Conservation (phyloP, 1,139 yeast species). For the Saccharomycopsis crataegensis region DNA sequence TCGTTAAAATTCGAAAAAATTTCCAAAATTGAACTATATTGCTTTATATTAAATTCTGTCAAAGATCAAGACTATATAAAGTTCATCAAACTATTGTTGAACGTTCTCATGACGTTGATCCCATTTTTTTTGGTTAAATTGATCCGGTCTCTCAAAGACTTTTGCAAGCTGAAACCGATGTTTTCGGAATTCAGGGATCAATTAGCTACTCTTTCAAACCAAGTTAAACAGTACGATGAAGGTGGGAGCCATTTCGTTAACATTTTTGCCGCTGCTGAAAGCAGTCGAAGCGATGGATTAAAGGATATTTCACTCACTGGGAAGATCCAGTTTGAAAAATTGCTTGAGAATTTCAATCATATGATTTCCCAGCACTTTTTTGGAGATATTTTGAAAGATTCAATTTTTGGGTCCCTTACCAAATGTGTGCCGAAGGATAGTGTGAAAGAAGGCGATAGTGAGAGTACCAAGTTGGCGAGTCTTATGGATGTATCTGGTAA, state of each 20-base stretch:
- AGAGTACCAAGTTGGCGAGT: neutral
- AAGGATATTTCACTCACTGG: conserved; percentile 18
- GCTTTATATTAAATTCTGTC: neutral
- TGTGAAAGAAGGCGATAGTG: neutral
- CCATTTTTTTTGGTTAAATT: conserved; percentile 8
- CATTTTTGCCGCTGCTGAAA: neutral
- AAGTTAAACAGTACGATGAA: conserved; percentile 1
- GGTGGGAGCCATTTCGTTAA: neutral
- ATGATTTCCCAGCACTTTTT: neutral
- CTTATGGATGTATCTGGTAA: neutral
- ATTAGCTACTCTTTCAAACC: too few species aligned
- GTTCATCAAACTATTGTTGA: conserved; percentile 1
- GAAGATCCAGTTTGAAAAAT: conserved; percentile 23
- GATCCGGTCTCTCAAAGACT: neutral
- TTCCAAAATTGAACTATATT: conserved; percentile 8
- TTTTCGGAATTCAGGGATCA: too few species aligned
- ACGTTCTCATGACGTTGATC: neutral
- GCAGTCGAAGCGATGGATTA: conserved; percentile 13
- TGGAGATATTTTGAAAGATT: neutral
- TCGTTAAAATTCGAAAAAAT: neutral
- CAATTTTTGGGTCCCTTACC: neutral
- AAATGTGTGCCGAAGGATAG: neutral
- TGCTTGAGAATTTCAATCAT: conserved; percentile 6
- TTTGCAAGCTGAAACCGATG: too few species aligned
- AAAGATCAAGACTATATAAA: neutral